Evolutionary conservation across 345 rosid species (phyloP), one percentile per base, ranked within the genome.

Genomic region (Hibiscus syriacus): DNA sequence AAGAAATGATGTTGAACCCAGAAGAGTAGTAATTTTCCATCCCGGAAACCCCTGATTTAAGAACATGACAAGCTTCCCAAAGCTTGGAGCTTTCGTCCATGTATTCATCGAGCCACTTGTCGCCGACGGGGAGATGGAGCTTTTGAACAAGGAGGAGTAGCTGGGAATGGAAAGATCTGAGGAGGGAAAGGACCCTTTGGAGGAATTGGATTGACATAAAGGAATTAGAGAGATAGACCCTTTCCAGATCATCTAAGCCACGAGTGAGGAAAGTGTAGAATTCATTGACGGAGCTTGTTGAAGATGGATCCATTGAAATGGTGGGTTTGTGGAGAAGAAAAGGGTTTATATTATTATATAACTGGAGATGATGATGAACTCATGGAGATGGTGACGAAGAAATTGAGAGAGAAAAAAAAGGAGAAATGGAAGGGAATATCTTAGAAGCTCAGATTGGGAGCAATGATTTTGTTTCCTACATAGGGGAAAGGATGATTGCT

Each of bases 61-160:
- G 56, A 23, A 53, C 56, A 53, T 53, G 56, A 23, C 56, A 53
- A 53, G 56, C 56, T 22, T 53, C 56, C 56, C 56, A 53, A 22
- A 53, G 56, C 56, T 53, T 53, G 6, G 29, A 53, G 23, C 56
- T 53, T 53, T 53, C 56, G 11, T 53, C 56, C 56, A 53, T 53
- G 30, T 53, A 53, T 53, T 53, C 56, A 23, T 53, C 56, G 3
- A 53, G 56, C 56, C 56, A 53, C 6, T 53, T 53, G 23, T 23
- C 56, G 23, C 56, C 56, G 25, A 53, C 56, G 12, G 56, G 56
- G 2, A 53, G 56, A 11, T 53, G 56, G 1, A 53, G 56, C 11
- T 53, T 53, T 3, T 53, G 56, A 12, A 53, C 56, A 3, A 53
- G 29, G 26, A 53, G 0, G 0, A 53, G 56, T 7, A 53, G 27